Evolutionary conservation across 1,284 basidiomycete species (phyloP), one percentile per base, ranked within the genome.

Genomic region (Termitomyces sp.): DNA sequence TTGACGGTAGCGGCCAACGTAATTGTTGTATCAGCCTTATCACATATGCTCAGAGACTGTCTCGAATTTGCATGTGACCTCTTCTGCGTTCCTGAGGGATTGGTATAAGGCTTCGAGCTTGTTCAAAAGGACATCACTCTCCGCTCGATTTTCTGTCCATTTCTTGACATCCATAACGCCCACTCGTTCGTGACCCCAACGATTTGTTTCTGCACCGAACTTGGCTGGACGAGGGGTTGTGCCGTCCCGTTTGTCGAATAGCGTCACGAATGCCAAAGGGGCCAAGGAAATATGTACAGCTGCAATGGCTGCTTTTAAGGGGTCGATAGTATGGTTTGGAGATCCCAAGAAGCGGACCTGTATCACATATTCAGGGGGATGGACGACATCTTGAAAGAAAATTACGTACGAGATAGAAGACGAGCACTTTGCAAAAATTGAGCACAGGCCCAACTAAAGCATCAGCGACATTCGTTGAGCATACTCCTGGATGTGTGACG

Each of bases 401-500:
- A 43, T 24, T 38, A 77, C 90, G 65, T 62, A 92, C 92, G 3
- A 94, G 15, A 63, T 86, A 88, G 65, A 94, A 90, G 1, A 77
- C 49, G 10, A 81, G 48, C 8, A 81, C 67, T 75, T 90, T 89
- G 33, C 82, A 59, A 1, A 76, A 58, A 55, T 81, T 73, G 43
- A 80, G 65, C 41, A 87, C 53, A 12, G 75, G 69, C 9, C 75
- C 78, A 43, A 82, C 71, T 47, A 86, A 68, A 0, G 72, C 73
- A 21, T 65, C 68, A 44, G 78, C 72, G 58, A 93, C 84, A 55
- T 84, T 84, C 2, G 90, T 92, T 41, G 77, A 73, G 21, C 81
- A 86, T 31, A 91, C 77, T 1, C 90, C 92, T 0, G 93, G 93
- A 57, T 92, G 83, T 8, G 81, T 79, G 43, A 83, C 69, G 53